Base-by-base conservation (phyloP, 345 rosid species). In the Syzygium aqueum region DNA sequence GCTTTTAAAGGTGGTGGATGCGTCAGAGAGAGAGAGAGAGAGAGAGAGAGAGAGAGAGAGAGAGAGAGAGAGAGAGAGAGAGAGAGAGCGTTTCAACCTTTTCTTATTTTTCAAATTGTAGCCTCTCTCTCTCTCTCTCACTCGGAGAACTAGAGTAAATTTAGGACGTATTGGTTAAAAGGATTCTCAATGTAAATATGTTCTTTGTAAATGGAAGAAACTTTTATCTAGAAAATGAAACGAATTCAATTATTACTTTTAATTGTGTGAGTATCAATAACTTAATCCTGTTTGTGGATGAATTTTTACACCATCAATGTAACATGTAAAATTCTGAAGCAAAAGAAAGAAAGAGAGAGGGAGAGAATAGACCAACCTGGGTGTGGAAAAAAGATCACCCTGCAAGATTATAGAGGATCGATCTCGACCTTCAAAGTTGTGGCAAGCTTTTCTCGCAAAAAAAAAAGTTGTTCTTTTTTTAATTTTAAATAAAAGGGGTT, bases 371-470 rank as follows among this genome's bases (percentile, higher is more conserved):
- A 63, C 92, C 92, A 88, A 89, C 87, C 15, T 28, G 87, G 52
- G 78, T 53, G 53, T 37, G 53, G 84, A 83, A 73, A 86, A 86
- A 86, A 89, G 88, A 51, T 88, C 46, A 61, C 86, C 63, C 30
- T n/a, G 88, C 84, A 88, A 84, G 85, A 87, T 73, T 37, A 40
- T 52, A 89, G 88, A 89, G 88, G 89, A 89, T 89, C 85, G 83
- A 89, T 90, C 86, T 89, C 86, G 84, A 84, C 90, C 91, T 90
- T 90, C 86, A 84, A 91, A 88, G 88, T 85, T 86, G 89, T 50
- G 85, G 50, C 87, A 59, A 85, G 57, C 88, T 89, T 90, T 89
- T 85, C 46, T 85, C 57, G 88, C 77, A 40, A 37, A 10, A 0
- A 25, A 2, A 21, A 2, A 7, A 46, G 2, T 8, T 19, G 14